phyloP scores from a whole-genome alignment of 2,329 filamentous ascomycete genomes.

The Pseudopyricularia cyperi region DNA sequence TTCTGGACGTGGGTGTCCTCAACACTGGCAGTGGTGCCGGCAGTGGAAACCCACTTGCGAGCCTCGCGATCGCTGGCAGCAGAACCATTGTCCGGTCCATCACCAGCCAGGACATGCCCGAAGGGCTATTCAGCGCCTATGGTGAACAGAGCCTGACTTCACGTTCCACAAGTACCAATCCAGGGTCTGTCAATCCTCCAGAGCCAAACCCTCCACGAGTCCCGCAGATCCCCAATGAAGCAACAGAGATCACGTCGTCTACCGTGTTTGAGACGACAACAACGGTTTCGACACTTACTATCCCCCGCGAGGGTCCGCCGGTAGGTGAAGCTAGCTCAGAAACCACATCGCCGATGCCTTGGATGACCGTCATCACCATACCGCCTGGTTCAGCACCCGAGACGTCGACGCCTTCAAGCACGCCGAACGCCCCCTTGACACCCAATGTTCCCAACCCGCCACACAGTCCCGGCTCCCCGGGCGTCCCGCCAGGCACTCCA shows the following conservation, averaged over 20 bases:
- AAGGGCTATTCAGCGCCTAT: background rate
- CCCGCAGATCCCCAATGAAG: background rate
- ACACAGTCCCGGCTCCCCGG: background rate
- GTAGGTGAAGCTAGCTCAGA: background rate
- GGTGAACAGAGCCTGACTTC: background rate
- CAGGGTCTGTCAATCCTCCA: background rate
- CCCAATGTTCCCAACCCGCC: background rate
- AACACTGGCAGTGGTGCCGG: background rate
- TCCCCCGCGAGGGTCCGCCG: background rate
- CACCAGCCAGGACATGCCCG: background rate
- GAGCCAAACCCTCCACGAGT: background rate
- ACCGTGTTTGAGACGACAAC: conserved; percentile 2
- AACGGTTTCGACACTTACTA: background rate
- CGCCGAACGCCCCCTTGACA: background rate
- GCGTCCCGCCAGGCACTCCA: background rate
- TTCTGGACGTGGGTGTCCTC: background rate
- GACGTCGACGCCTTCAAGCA: background rate
- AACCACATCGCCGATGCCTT: background rate
- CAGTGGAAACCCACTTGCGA: background rate
- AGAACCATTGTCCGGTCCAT: background rate
- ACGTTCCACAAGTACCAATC: background rate
- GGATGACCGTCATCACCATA: background rate
- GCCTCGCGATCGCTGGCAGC: background rate
- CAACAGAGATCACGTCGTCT: background rate
- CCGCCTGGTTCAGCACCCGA: background rate